Evolutionary conservation across 768 basidiomycete genomes (phyloP).

Genomic region (Leccinum variicolor): DNA sequence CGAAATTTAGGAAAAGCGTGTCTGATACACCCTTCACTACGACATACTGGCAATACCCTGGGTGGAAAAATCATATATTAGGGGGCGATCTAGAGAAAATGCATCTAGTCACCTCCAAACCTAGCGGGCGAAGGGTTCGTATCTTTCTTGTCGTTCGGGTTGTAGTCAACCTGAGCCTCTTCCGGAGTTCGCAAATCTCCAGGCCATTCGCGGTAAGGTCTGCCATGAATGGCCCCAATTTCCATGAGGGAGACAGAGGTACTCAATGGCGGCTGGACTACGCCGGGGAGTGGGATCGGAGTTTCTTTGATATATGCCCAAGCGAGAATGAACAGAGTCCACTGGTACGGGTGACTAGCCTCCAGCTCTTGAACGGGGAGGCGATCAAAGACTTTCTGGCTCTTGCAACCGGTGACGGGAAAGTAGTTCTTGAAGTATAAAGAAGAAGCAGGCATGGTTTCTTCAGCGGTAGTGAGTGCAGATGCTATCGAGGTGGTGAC

Average conservation of each 20-base stretch:
- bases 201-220: constrained; percentile 22
- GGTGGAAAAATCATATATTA: neutral
- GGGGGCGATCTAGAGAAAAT: neutral
- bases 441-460: neutral
- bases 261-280: constrained; percentile 10
- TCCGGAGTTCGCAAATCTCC: constrained; percentile 19
- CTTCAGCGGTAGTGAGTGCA: neutral
- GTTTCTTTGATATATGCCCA: constrained; percentile 13
- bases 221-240: constrained; percentile 24
- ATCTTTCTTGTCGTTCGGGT: constrained; percentile 20
- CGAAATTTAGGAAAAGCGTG: neutral
- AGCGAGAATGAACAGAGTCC: constrained; percentile 27
- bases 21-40: neutral
- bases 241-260: constrained; percentile 16
- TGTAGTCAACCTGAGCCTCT: constrained; percentile 17
- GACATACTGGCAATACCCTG: constrained; percentile 29
- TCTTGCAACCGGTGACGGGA: constrained; percentile 18
- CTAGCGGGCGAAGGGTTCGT: constrained; percentile 23
- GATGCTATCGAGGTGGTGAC: constrained; percentile 5
- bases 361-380: constrained; percentile 20
- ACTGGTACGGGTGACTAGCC: constrained; percentile 18
- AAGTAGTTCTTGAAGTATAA: constrained; percentile 9
- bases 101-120: constrained; percentile 21
- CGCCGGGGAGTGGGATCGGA: constrained; percentile 12
- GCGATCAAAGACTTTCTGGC: constrained; percentile 16